Evolutionary conservation across 139 green algal species (phyloP).

Genomic region (Micractinium conductrix): DNA sequence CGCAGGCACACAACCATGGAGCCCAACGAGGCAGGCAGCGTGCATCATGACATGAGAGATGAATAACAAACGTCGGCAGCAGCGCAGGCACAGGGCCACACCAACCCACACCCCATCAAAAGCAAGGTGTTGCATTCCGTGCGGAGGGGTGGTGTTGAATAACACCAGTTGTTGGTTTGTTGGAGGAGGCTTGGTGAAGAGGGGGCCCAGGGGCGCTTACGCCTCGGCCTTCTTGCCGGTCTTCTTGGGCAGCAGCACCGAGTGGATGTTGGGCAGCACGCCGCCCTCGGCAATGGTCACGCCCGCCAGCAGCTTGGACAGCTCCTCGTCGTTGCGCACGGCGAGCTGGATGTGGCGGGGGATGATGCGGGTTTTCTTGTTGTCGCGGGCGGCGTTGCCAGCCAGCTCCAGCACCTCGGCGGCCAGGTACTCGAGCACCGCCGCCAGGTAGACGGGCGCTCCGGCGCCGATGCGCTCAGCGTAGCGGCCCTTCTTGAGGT

Average conservation of each 20-base stretch:
- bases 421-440: constrained; percentile 72
- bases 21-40: too few relatives aligned
- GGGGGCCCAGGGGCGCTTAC: background rate
- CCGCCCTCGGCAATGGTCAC: constrained; percentile 87
- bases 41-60: too few relatives aligned
- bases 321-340: constrained; percentile 95
- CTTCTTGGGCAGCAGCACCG: constrained; percentile 88
- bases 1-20: too few relatives aligned
- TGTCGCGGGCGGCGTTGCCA: constrained; percentile 84
- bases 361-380: constrained; percentile 94
- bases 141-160: too few relatives aligned
- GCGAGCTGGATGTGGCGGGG: constrained; percentile 92
- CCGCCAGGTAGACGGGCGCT: constrained; percentile 37
- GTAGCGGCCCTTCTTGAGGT: constrained; percentile 91
- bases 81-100: too few relatives aligned
- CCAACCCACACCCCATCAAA: too few relatives aligned
- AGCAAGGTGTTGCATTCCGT: too few relatives aligned
- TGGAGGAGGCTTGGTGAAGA: too few relatives aligned
- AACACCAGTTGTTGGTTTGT: too few relatives aligned
- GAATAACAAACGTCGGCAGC: too few relatives aligned
- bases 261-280: constrained; percentile 92
- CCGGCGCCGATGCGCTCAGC: constrained; percentile 43
- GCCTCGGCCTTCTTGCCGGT: constrained; percentile 73
- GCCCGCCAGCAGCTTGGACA: constrained; percentile 87
- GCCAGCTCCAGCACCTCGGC: constrained; percentile 69